Evolutionary conservation across 108 stramenopile species (phyloP).

Genomic region (Ochromonas danica): DNA sequence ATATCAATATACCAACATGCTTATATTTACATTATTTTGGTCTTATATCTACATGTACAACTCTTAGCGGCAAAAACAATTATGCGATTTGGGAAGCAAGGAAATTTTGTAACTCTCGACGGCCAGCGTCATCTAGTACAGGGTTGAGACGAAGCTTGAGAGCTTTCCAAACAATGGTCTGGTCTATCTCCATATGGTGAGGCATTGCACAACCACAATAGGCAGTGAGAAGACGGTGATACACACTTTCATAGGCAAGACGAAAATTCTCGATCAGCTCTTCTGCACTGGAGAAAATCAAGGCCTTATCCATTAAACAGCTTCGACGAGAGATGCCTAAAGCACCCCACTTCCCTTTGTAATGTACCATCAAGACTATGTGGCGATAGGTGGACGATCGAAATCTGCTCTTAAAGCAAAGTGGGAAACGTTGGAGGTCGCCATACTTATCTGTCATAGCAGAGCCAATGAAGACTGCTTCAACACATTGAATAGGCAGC

Average conservation of each 20-base stretch:
- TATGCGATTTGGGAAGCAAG: too few relatives aligned
- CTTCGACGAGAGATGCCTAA: constrained; percentile 21
- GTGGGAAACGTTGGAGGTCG: background rate
- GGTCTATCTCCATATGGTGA: background rate
- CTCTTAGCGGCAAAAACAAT: too few relatives aligned
- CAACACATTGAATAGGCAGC: constrained; percentile 28
- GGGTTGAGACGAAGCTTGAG: background rate
- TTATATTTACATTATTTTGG: too few relatives aligned
- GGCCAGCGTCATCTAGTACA: too few relatives aligned
- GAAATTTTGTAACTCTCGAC: too few relatives aligned
- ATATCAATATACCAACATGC: too few relatives aligned
- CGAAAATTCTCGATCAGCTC: background rate
- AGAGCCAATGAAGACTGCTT: constrained; percentile 11
- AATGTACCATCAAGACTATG: background rate
- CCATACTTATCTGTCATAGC: background rate
- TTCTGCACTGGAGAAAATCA: background rate
- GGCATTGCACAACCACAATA: background rate
- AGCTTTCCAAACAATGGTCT: background rate
- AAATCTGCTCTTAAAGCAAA: constrained; percentile 18
- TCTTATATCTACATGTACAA: too few relatives aligned
- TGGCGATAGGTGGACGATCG: background rate
- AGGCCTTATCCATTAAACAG: constrained; percentile 1
- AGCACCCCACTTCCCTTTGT: constrained; percentile 10
- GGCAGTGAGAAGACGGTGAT: background rate
- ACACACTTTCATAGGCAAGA: background rate